Base-by-base conservation (phyloP, 139 green algal species). In the Mychonastes homosphaera region DNA sequence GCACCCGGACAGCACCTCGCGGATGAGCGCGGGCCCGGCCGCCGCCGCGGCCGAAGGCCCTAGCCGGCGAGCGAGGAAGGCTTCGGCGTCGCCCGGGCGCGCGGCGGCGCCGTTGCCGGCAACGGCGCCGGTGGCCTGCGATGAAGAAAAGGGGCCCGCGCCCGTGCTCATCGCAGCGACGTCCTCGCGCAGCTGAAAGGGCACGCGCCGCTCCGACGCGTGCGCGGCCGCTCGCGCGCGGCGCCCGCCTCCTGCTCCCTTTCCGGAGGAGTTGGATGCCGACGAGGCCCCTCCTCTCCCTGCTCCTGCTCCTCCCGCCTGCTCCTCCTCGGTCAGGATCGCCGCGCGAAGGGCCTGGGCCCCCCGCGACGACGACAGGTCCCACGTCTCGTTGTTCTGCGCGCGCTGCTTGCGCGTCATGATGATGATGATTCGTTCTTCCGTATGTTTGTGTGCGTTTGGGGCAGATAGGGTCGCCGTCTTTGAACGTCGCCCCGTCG, bases 381-480 rank as follows among this genome's bases (percentile, higher is more conserved):
- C 30, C 18, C 56, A 56, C 2, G 57, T 56, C 5, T 38, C 35
- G 26, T 23, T 34, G 27, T 56, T 27, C 56, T 63, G 56, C 24
- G 9, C 18, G 3, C 58, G 58, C 26, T 65, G 58, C 35, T 65
- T 65, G 34, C 58, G 46, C 6, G 58, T 65, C 58, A 65, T 65
- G 36, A n/a, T n/a, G n/a, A n/a, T n/a, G n/a, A n/a, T n/a, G n/a
- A n/a, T n/a, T n/a, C n/a, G n/a, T n/a, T n/a, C n/a, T n/a, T n/a
- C n/a, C n/a, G n/a, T n/a, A n/a, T n/a, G n/a, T n/a, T n/a, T n/a
- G n/a, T n/a, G n/a, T n/a, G n/a, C n/a, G n/a, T n/a, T n/a, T n/a
- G n/a, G n/a, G n/a, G n/a, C n/a, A n/a, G n/a, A n/a, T n/a, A n/a
- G n/a, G n/a, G n/a, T n/a, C n/a, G n/a, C n/a, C n/a, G n/a, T n/a